Conservation (phyloP, 768 basidiomycete species). For the Suillus plorans region DNA sequence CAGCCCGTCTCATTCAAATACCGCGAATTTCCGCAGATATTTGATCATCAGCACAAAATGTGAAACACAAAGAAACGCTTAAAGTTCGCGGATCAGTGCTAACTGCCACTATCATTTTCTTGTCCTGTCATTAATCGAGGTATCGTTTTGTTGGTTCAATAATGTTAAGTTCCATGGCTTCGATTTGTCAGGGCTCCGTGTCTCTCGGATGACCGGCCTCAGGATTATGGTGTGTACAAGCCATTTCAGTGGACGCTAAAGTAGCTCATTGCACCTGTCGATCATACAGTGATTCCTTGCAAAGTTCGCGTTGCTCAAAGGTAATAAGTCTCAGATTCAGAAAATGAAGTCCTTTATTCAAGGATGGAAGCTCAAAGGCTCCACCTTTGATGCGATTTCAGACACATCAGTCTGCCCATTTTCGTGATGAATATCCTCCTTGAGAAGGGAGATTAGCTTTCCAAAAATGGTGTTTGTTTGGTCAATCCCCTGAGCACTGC, state of each 20-base stretch:
- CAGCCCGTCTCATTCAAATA: neutral
- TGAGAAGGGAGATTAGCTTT: neutral
- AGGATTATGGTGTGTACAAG: neutral
- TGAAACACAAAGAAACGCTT: neutral
- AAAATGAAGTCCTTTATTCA: neutral
- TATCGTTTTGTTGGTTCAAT: neutral
- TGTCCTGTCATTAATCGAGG: neutral
- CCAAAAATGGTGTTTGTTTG: neutral
- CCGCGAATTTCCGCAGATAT: neutral
- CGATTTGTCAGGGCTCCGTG: neutral
- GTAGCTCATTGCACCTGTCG: neutral
- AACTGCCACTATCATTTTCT: neutral
- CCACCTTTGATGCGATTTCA: neutral
- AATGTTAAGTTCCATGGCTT: neutral
- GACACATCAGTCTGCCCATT: neutral
- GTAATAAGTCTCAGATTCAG: neutral
- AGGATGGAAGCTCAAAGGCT: neutral
- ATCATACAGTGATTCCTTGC: constrained; percentile 1
- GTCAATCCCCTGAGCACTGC: neutral
- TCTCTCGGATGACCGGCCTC: neutral
- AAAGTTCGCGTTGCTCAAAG: neutral
- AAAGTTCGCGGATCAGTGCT: neutral
- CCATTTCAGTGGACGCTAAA: neutral
- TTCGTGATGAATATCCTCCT: neutral
- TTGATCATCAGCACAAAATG: neutral